Conservation (phyloP, 1,284 basidiomycete genomes). For the Porodaedalea pini region DNA sequence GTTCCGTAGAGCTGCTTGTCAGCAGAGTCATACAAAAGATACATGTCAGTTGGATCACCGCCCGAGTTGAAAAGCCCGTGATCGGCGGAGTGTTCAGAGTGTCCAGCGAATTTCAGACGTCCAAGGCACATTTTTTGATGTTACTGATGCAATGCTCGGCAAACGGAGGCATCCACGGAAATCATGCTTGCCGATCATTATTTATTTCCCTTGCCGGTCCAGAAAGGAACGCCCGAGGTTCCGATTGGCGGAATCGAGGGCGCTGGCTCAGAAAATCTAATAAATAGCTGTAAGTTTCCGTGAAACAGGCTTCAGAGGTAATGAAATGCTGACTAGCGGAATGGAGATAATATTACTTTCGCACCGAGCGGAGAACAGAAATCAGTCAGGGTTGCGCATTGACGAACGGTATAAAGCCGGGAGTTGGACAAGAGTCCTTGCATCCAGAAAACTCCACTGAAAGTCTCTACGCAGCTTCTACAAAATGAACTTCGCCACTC, state of each 20-base stretch:
- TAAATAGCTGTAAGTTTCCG: neutral
- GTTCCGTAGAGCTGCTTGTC: too few species aligned
- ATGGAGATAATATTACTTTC: too few species aligned
- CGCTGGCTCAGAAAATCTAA: neutral
- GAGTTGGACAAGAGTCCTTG: neutral
- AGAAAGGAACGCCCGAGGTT: neutral
- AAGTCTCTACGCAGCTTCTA: neutral
- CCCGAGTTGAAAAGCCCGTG: neutral
- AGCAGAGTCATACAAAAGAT: too few species aligned
- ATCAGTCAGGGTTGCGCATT: neutral
- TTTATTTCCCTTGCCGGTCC: neutral
- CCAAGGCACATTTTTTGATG: neutral
- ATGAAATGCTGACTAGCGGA: too few species aligned
- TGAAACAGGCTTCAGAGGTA: neutral
- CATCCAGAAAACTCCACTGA: neutral
- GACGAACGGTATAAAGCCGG: neutral
- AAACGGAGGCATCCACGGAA: neutral
- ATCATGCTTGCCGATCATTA: neutral
- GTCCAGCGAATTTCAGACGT: neutral
- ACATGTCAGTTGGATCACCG: too few species aligned
- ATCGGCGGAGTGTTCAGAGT: neutral
- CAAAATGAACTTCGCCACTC: slow-evolving; percentile 16
- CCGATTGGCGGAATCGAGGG: neutral
- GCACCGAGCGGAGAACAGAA: neutral
- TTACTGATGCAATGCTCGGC: neutral